phyloP scores from a whole-genome alignment of 75 land plant genomes.

The Pseudotsuga menziesii region DNA sequence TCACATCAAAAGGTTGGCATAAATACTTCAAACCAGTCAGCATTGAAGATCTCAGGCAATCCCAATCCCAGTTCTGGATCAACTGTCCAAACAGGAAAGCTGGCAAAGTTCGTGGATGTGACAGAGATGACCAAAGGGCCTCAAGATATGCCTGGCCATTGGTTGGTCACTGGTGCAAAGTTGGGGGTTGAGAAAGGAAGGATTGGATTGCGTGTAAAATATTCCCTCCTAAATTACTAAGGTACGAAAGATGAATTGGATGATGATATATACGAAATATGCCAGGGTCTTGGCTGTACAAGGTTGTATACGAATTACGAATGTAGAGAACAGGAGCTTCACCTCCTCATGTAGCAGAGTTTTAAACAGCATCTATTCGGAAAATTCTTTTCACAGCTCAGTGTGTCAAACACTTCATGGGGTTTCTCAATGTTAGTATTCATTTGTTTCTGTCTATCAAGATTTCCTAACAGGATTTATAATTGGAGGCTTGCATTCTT shows the following conservation, averaged over 20 bases:
- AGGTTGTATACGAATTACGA: constrained; percentile 11
- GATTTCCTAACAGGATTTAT: constrained; percentile 5
- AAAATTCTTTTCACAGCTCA: constrained; percentile 6
- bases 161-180: constrained; percentile 78
- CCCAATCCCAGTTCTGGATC: constrained; percentile 24
- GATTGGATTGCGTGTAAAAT: constrained; percentile 61
- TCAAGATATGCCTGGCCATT: constrained; percentile 66
- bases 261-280: constrained; percentile 8
- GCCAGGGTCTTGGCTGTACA: not conserved
- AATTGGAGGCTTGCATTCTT: constrained; percentile 7
- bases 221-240: constrained; percentile 57
- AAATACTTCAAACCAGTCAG: constrained; percentile 10
- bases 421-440: constrained; percentile 5
- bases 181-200: constrained; percentile 65
- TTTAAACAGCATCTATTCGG: constrained; percentile 3
- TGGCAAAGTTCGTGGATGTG: constrained; percentile 48
- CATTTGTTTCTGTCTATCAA: constrained; percentile 7
- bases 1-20: constrained; percentile 27
- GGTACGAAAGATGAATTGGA: constrained; percentile 4
- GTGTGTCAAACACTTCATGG: not conserved
- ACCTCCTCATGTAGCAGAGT: constrained; percentile 4
- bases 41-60: constrained; percentile 3
- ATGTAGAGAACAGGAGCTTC: constrained; percentile 8
- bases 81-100: constrained; percentile 8
- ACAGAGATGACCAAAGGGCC: constrained; percentile 66